Base-by-base conservation (phyloP, 331 rosid genomes). In the Rosa hybrid region DNA sequence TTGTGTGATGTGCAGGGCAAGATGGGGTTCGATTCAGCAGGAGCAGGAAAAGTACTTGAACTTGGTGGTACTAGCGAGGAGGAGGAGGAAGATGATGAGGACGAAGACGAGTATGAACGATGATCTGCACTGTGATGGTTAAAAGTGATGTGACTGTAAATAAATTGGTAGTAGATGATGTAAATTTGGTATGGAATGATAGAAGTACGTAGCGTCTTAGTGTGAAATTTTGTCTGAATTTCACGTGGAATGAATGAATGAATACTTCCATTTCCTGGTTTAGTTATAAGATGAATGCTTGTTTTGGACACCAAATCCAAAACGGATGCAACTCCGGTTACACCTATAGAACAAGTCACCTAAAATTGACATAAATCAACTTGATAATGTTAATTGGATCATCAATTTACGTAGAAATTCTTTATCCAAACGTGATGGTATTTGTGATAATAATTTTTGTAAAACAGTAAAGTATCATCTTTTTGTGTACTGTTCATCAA, bases 1-100 rank as follows among this genome's bases (percentile, higher is more conserved):
- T 44, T 96, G 99, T 50, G 99, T 93, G 65, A 85, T 96, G 21
- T 96, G 99, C 41, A 86, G 99, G 70, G 98, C 97, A 1, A 86
- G 89, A 83, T 96, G 97, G 85, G 88, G 87, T 12, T 76, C 50
- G 42, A 62, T 12, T 7, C 77, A 84, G 5, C 87, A 90, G 50
- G 91, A 86, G 8, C 86, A 90, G 56, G 89, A 86, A 12, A 81
- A 83, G 86, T 93, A 92, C 89, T 83, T 92, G 71, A 96, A 96
- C 71, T 78, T 96, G 4, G 90, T 97, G 48, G 92, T 27, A 72
- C 39, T 23, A 81, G 81, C 23, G 89, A 91, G 20, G 85, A 83
- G 7, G 25, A 18, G 30, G 34, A 30, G 34, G 34, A 30, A 30
- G 34, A 30, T 30, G 34, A 30, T 20, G 44, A 62, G 2, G 73